phyloP scores from a whole-genome alignment of 2,329 filamentous ascomycete species.

The Aspergillus clavatus region DNA sequence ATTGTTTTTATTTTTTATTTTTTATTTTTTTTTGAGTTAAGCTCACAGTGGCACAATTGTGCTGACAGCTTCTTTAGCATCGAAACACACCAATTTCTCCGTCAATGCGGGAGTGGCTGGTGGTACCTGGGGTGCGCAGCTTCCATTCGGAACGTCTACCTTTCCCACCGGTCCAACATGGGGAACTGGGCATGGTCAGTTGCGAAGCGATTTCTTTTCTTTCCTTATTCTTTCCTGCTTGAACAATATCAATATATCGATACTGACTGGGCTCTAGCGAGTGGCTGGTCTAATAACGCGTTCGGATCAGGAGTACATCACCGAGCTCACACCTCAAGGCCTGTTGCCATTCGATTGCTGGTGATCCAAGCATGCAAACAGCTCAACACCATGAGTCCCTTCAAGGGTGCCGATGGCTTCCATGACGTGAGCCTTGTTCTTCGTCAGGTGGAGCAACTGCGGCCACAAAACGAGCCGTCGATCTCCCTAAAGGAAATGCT shows the following conservation, averaged over 20 bases:
- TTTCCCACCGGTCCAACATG: constrained; percentile 37
- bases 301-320: constrained; percentile 47
- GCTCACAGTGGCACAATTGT: constrained; percentile 1
- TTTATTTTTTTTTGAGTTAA: constrained; percentile 1
- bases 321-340: constrained; percentile 56
- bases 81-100: constrained; percentile 33
- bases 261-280: constrained; percentile 30
- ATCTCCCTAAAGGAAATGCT: constrained; percentile 66
- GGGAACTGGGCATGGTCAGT: constrained; percentile 36
- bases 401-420: constrained; percentile 55
- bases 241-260: neutral
- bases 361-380: constrained; percentile 74
- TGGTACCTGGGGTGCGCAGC: constrained; percentile 33
- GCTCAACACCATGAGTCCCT: constrained; percentile 42
- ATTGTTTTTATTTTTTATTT: constrained; percentile 2
- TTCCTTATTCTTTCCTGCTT: too few relatives aligned
- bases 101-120: constrained; percentile 26
- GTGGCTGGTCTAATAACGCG: constrained; percentile 44
- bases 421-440: constrained; percentile 63
- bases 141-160: constrained; percentile 35
- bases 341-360: constrained; percentile 65
- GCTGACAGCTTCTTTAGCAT: constrained; percentile 23
- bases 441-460: constrained; percentile 61
- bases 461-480: constrained; percentile 52
- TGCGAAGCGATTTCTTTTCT: neutral